Percentiles rank a stretch among this genome's conserved stretches.
These are phyloP conservation scores for Gillenia trifoliata DNA, from an alignment of 306 rosid genomes.

Conservation along the genomic window DNA sequence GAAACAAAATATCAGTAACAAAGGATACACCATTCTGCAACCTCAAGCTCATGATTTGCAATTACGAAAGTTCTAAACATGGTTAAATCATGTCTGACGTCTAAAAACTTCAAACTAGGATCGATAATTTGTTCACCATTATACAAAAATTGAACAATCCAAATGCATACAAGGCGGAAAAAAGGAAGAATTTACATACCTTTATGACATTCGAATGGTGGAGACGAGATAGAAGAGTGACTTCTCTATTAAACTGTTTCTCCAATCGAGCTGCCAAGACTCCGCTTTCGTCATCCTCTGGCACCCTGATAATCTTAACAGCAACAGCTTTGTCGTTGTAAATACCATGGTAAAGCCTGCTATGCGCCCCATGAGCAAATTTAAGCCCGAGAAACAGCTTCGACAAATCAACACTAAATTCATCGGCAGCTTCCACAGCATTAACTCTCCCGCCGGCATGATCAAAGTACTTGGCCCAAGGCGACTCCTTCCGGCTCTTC, in stretches of 20 bases:
- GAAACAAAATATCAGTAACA: slow-evolving; percentile 27
- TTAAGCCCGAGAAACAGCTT: slow-evolving; percentile 71
- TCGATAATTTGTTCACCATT: neutral
- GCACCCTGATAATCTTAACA: slow-evolving; percentile 68
- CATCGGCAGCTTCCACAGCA: slow-evolving; percentile 72
- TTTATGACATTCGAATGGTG: slow-evolving; percentile 74
- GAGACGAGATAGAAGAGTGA: slow-evolving; percentile 72
- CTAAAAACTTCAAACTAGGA: neutral
- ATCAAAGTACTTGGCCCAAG: slow-evolving; percentile 74
- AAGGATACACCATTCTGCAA: slow-evolving; percentile 1
- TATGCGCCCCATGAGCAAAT: slow-evolving; percentile 97
- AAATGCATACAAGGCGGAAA: neutral
- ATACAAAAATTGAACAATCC: neutral
- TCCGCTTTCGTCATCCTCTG: slow-evolving; percentile 76
- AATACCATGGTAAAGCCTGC: slow-evolving; percentile 86
- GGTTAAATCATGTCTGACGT: neutral
- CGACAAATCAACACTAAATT: slow-evolving; percentile 71
- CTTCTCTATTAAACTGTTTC: slow-evolving; percentile 75
- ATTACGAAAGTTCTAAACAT: neutral
- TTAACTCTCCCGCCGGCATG: slow-evolving; percentile 63
- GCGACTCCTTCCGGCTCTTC: slow-evolving; percentile 48
- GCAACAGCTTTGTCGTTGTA: slow-evolving; percentile 76
- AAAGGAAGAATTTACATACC: slow-evolving; percentile 38
- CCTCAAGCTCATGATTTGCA: neutral
- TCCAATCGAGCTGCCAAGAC: slow-evolving; percentile 59